These are phyloP conservation scores for Albugo laibachii DNA, from an alignment of 352 stramenopile species.

Conservation along the genomic window DNA sequence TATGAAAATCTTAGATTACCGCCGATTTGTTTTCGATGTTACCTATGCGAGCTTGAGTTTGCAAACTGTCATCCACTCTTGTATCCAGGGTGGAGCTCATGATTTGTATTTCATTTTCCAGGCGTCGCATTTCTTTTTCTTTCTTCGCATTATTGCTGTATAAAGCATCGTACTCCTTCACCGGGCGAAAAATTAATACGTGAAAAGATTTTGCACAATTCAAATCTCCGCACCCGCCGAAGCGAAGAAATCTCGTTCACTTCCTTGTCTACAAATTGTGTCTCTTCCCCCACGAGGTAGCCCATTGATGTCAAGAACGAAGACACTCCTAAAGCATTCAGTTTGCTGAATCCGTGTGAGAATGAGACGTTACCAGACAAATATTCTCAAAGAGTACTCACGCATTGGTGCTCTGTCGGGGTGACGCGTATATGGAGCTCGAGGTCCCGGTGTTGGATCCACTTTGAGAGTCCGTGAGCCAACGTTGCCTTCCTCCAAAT, in stretches of 20 bases:
- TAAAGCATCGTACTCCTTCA: conserved; percentile 38
- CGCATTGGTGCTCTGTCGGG: no score
- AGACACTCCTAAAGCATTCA: conserved; percentile 42
- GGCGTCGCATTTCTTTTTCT: conserved; percentile 51
- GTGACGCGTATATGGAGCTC: no score
- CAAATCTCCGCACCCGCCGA: conserved; percentile 18
- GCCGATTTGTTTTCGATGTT: conserved; percentile 62
- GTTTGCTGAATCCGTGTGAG: conserved; percentile 12
- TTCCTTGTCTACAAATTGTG: conserved; percentile 63
- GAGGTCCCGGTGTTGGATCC: no score
- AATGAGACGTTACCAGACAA: conserved; percentile 2
- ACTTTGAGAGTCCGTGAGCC: conserved; percentile 13
- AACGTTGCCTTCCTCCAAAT: conserved; percentile 53
- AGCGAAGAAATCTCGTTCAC: conserved; percentile 49
- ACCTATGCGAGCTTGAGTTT: conserved; percentile 33
- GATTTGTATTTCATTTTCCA: conserved; percentile 62
- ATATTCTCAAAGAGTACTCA: no score
- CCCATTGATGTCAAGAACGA: conserved; percentile 55
- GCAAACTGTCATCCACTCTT: conserved; percentile 26
- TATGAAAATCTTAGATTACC: conserved; percentile 9
- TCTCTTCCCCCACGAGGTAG: conserved; percentile 48
- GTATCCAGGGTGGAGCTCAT: conserved; percentile 46
- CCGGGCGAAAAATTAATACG: background rate
- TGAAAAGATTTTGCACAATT: background rate
- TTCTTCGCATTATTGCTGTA: conserved; percentile 49